These are phyloP conservation scores for Pseudopithomyces maydicus DNA, from an alignment of 2,329 filamentous ascomycete species.

Conservation along the genomic window DNA sequence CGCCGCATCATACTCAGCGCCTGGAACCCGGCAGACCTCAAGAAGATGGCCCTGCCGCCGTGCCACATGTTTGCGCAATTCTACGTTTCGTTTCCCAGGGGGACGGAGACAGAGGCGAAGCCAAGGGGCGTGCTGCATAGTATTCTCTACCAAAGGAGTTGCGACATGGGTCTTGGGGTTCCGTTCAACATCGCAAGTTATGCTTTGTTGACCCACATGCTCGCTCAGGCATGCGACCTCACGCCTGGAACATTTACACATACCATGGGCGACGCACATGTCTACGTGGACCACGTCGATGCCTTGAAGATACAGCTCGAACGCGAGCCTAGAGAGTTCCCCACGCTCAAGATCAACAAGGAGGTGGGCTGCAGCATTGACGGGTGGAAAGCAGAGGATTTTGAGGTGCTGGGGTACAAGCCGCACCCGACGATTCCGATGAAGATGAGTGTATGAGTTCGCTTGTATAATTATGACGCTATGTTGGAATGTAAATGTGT, in stretches of 20 bases:
- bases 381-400: constrained; percentile 87
- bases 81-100: constrained; percentile 76
- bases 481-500: neutral
- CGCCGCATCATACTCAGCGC: constrained; percentile 87
- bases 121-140: constrained; percentile 77
- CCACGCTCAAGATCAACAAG: constrained; percentile 73
- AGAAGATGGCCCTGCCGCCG: constrained; percentile 88
- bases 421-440: constrained; percentile 92
- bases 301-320: constrained; percentile 80
- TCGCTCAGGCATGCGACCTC: constrained; percentile 84
- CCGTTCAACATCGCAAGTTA: constrained; percentile 98
- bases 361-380: constrained; percentile 78
- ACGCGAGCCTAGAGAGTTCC: constrained; percentile 81
- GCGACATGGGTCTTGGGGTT: constrained; percentile 96
- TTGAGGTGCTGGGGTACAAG: constrained; percentile 84
- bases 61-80: constrained; percentile 99
- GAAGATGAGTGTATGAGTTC: constrained; percentile 89
- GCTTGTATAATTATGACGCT: neutral
- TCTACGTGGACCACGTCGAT: constrained; percentile 91
- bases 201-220: constrained; percentile 91
- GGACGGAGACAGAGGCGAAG: constrained; percentile 34
- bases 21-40: constrained; percentile 89
- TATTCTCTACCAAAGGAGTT: constrained; percentile 89
- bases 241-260: constrained; percentile 88
- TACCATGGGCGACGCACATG: constrained; percentile 97